These are phyloP conservation scores for Cyberlindnera saturnus DNA, from an alignment of 805 yeast genomes.

Conservation along the genomic window DNA sequence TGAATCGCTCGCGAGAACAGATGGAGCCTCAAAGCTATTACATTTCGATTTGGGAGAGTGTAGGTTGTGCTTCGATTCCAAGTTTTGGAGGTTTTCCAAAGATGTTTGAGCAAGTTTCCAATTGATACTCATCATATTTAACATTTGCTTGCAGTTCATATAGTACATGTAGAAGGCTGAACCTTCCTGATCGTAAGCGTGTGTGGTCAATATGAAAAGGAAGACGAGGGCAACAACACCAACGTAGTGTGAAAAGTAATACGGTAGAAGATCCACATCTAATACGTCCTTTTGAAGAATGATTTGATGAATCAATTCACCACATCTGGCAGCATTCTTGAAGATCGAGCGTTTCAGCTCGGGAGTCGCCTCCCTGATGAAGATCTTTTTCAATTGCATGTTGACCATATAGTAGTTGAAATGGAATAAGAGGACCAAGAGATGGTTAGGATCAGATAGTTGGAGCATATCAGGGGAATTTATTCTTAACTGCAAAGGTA, in stretches of 20 bases:
- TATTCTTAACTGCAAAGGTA: conserved; percentile 15
- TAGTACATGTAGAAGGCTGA: background rate
- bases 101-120: background rate
- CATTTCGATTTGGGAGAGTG: background rate
- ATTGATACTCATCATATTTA: background rate
- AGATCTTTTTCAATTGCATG: conserved; percentile 20
- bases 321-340: conserved; percentile 15
- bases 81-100: background rate
- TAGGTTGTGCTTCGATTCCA: background rate
- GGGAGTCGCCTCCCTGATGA: conserved; percentile 9
- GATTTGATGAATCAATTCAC: conserved; percentile 3
- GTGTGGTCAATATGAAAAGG: conserved; percentile 1
- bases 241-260: conserved; percentile 9
- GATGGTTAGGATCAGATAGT: conserved; percentile 1
- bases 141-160: background rate
- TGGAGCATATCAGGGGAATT: background rate
- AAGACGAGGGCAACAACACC: conserved; percentile 9
- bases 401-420: conserved; percentile 21
- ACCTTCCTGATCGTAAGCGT: background rate
- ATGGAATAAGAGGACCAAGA: conserved; percentile 17
- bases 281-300: background rate
- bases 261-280: conserved; percentile 10
- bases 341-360: conserved; percentile 3
- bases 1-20: too few relatives aligned
- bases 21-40: too few relatives aligned